Conservation (phyloP, 202 grass and related monocot species). For the Carex arenaria region DNA sequence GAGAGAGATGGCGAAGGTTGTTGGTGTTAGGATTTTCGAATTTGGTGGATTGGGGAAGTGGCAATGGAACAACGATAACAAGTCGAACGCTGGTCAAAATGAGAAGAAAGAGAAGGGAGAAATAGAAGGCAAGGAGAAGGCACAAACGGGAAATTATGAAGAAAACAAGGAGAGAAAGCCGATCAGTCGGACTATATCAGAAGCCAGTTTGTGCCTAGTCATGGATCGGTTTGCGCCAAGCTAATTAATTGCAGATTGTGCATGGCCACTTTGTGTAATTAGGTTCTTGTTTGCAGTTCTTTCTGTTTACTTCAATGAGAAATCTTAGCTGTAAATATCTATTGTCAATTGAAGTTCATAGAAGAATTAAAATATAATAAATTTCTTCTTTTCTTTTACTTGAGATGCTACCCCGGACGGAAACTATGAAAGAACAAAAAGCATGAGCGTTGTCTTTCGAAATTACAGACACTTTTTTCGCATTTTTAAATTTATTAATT, state of each 20-base stretch:
- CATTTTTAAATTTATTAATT: neutral
- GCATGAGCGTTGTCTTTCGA: neutral
- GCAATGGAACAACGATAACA: neutral
- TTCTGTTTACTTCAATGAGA: neutral
- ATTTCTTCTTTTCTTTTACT: neutral
- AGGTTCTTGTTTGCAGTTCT: neutral
- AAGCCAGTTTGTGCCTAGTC: neutral
- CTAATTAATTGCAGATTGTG: neutral
- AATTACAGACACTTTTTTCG: neutral
- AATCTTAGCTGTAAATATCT: neutral
- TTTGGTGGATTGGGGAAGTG: neutral
- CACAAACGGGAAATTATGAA: neutral
- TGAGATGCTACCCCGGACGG: neutral
- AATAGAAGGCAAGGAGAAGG: neutral
- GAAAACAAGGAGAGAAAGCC: slow-evolving; percentile 3
- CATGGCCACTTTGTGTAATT: neutral
- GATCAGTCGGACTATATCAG: slow-evolving; percentile 5
- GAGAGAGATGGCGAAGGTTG: neutral
- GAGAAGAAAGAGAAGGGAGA: neutral
- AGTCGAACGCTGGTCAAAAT: neutral
- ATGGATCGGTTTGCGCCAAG: slow-evolving; percentile 15
- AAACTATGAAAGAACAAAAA: neutral
- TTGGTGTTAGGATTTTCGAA: neutral
- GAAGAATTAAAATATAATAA: neutral
- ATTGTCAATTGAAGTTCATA: neutral